Conservation (phyloP, 192 early-diverging fungal genomes). For the Piromyces finnis region DNA sequence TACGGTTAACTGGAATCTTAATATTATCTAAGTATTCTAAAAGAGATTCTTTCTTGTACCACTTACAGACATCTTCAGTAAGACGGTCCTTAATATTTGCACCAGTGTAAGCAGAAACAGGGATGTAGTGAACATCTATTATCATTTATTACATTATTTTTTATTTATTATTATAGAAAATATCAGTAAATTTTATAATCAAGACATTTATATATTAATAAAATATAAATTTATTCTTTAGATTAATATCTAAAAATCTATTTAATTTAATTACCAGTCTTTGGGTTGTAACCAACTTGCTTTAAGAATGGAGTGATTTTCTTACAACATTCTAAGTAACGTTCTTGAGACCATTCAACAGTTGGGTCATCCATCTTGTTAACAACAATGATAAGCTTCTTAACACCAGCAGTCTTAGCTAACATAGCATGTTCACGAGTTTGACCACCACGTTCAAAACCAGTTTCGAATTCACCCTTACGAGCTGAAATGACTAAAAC, state of each 20-base stretch:
- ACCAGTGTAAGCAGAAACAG: slow-evolving; percentile 92
- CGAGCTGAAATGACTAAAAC: slow-evolving; percentile 92
- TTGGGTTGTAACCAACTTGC: slow-evolving; percentile 72
- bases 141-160: no score
- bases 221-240: no score
- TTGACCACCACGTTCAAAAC: slow-evolving; percentile 98
- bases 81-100: slow-evolving; percentile 86
- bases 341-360: slow-evolving; percentile 75
- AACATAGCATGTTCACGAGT: slow-evolving; percentile 95
- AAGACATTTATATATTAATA: no score
- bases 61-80: slow-evolving; percentile 33
- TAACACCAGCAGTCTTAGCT: slow-evolving; percentile 93
- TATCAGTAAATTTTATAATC: no score
- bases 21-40: slow-evolving; percentile 70
- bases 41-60: slow-evolving; percentile 47
- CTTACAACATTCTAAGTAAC: slow-evolving; percentile 76
- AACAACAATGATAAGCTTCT: slow-evolving; percentile 56
- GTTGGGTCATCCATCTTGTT: slow-evolving; percentile 99
- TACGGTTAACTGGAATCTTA: slow-evolving; percentile 59
- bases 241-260: neutral
- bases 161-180: no score
- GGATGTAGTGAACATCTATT: slow-evolving; percentile 66
- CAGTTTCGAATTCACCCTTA: slow-evolving; percentile 98
- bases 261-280: slow-evolving; percentile 28
- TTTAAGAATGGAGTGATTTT: slow-evolving; percentile 87